Evolutionary conservation across 116 monocot species (phyloP), one percentile per base, ranked within the genome.

Genomic region (Dioscorea cayenensis): DNA sequence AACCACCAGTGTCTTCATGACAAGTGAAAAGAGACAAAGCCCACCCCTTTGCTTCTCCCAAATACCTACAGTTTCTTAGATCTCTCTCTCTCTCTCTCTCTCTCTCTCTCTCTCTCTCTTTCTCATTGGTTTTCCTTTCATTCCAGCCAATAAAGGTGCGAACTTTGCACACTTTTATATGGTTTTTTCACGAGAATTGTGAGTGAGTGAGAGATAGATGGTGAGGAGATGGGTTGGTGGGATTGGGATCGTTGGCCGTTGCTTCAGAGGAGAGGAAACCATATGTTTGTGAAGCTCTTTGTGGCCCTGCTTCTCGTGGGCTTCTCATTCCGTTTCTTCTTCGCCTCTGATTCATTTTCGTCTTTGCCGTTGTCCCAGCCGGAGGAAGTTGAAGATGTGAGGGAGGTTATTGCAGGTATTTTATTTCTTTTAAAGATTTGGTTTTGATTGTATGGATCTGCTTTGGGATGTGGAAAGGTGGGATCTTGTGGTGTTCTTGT

Each of bases 291-390:
- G 28, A 69, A 69, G 49, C 69, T 69, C 25, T 69, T 69, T 27
- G 52, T 55, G 22, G 2, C 52, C 0, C 16, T 49, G 49, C 50
- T 69, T 28, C 49, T 69, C 3, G 25, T 69, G 9, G 22, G 69
- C 17, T 4, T 69, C 28, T 69, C 69, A 3, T 69, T 55, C 9
- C 69, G 28, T 51, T 23, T 69, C 69, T 69, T 69, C 69, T 69
- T 52, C 69, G 28, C 51, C 69, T 69, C 50, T 51, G 8, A 55
- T 49, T 68, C 43, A 38, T 12, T 19, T 49, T 5, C 50, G 3
- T 27, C 23, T 28, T 28, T 29, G 17, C 25, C 52, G 1, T 11
- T 27, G 28, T 49, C 49, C 19, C 38, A 49, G 16, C 55, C 55
- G 55, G 14, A 11, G 19, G 55, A 55, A 5, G 55, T n/a, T 5